Conservation (phyloP, 2,329 filamentous ascomycete genomes). For the Aureobasidium zeae region DNA sequence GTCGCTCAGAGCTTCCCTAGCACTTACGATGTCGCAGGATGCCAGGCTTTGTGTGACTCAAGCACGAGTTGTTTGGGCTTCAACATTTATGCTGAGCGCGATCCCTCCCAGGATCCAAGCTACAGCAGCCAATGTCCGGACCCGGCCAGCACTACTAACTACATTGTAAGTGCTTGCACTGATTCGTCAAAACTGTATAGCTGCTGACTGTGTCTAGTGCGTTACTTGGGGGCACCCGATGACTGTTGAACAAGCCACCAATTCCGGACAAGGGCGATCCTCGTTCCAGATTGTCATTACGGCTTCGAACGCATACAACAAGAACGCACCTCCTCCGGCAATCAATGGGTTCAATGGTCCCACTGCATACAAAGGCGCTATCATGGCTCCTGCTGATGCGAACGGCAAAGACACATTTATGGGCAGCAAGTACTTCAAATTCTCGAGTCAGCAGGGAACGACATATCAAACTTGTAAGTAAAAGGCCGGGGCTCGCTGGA, state of each 20-base stretch:
- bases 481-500: too few relatives aligned
- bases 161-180: conserved; percentile 8
- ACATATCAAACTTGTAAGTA: conserved; percentile 19
- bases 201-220: conserved; percentile 5
- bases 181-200: too few relatives aligned
- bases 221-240: conserved; percentile 17
- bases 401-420: conserved; percentile 23
- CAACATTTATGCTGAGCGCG: conserved; percentile 18
- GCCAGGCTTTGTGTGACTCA: conserved; percentile 12
- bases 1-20: conserved; percentile 19
- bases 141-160: conserved; percentile 16
- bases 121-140: conserved; percentile 19
- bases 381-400: conserved; percentile 23
- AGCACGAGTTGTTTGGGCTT: conserved; percentile 10
- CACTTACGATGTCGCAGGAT: conserved; percentile 10
- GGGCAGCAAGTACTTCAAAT: conserved; percentile 22
- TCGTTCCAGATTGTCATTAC: conserved; percentile 26
- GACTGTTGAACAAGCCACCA: conserved; percentile 15
- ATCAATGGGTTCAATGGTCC: conserved; percentile 18
- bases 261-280: conserved; percentile 19
- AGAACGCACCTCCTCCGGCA: conserved; percentile 18
- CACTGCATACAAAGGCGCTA: conserved; percentile 19
- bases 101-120: conserved; percentile 15
- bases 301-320: conserved; percentile 25
- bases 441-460: conserved; percentile 1